These are phyloP conservation scores for Phytophthora cactorum DNA, from an alignment of 352 stramenopile genomes.

Conservation along the genomic window DNA sequence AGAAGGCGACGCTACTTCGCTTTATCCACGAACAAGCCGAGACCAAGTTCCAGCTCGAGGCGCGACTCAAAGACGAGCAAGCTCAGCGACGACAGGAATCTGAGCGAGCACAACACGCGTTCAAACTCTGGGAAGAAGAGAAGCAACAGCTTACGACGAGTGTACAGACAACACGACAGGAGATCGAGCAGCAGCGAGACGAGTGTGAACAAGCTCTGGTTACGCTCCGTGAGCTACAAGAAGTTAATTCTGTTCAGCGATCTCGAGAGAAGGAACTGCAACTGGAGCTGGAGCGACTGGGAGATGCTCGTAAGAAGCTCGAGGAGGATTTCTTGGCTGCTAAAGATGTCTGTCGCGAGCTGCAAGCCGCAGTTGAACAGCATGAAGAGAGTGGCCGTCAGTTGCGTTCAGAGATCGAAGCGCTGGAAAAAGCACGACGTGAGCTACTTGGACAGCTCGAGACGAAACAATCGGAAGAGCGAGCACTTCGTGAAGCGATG, in stretches of 20 bases:
- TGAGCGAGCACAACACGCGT: slow-evolving; percentile 37
- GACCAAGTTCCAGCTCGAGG: slow-evolving; percentile 68
- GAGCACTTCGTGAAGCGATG: slow-evolving; percentile 64
- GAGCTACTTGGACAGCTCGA: slow-evolving; percentile 50
- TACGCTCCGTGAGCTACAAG: slow-evolving; percentile 44
- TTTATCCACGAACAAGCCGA: slow-evolving; percentile 82
- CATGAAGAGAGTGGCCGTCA: slow-evolving; percentile 34
- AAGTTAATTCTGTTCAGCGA: slow-evolving; percentile 38
- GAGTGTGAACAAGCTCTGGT: slow-evolving; percentile 37
- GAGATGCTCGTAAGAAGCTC: slow-evolving; percentile 34
- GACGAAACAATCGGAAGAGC: slow-evolving; percentile 57
- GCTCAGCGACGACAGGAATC: slow-evolving; percentile 45
- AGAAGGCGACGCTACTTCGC: slow-evolving; percentile 77
- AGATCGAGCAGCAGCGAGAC: slow-evolving; percentile 37
- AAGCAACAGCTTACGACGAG: slow-evolving; percentile 44
- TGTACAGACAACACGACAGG: slow-evolving; percentile 37
- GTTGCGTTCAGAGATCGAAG: slow-evolving; percentile 24
- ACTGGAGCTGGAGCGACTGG: slow-evolving; percentile 41
- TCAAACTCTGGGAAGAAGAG: slow-evolving; percentile 54
- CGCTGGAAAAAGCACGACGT: slow-evolving; percentile 35
- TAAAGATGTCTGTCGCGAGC: slow-evolving; percentile 53
- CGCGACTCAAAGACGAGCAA: slow-evolving; percentile 55
- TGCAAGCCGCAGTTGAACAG: slow-evolving; percentile 53
- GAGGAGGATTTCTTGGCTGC: slow-evolving; percentile 65
- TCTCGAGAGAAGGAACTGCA: slow-evolving; percentile 42